Base-by-base conservation (phyloP, 768 basidiomycete genomes). In the Suillus subaureus region DNA sequence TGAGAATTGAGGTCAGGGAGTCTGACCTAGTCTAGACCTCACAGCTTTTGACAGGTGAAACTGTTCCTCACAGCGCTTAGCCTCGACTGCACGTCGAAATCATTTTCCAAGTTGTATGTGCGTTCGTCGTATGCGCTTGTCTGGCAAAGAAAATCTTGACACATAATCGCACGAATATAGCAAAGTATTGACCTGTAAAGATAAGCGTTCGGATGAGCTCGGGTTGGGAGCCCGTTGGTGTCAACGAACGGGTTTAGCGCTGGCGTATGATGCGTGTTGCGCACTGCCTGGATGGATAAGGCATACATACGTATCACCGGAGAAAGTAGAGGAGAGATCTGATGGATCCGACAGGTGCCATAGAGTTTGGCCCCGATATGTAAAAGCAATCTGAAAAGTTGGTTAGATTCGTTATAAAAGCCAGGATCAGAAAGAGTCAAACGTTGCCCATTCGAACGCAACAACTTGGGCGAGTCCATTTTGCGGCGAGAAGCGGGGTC, bases 361-460 rank as follows among this genome's bases (percentile, higher is more conserved):
- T 60, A 51, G 21, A 62, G 52, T 0, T 49, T 23, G 67, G 35
- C 11, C 73, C 75, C 75, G 71, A 76, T 76, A 78, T 74, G 67
- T 78, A 69, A 72, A 71, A 63, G 56, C 33, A 47, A 55, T 58
- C 21, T 61, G 40, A 67, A 72, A 78, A 72, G 67, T 62, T 52
- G 68, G 61, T 54, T 49, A 64, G 54, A 39, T 63, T 65, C 56
- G 70, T 76, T 74, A 75, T 76, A 76, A 76, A 75, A 69, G 74
- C 75, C 69, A 68, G 55, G 52, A 37, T 16, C 52, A 66, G 62
- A 49, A 43, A 56, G 35, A 31, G 4, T 52, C 16, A 4, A 69
- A 64, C 68, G 64, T 65, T 60, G 39, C 63, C 56, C 69, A 68
- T 26, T 69, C 65, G n/a, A 49, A 49, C 12, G 58, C 60, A 62